A percentile compares a stretch with the other conserved stretches of the same genome.
Conservation (phyloP, 1,284 basidiomycete species). For the Puccinia novopanici region DNA sequence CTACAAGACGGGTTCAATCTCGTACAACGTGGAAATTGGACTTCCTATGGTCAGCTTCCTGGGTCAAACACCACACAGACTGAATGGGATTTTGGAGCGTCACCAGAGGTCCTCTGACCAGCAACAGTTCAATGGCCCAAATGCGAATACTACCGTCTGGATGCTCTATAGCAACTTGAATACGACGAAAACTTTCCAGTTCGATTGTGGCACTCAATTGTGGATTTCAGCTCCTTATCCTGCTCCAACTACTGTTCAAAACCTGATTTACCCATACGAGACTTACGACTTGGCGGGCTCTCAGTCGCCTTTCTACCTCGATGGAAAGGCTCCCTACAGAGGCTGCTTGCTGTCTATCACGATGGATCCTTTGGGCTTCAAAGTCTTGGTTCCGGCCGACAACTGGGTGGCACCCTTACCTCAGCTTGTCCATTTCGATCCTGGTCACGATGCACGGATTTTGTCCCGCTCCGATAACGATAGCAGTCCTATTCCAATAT, state of each 20-base stretch:
- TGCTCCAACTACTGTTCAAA: slow-evolving; percentile 68
- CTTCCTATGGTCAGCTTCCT: slow-evolving; percentile 71
- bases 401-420: slow-evolving; percentile 73
- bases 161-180: slow-evolving; percentile 50
- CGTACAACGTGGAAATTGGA: slow-evolving; percentile 78
- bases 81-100: slow-evolving; percentile 81
- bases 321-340: slow-evolving; percentile 67
- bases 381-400: slow-evolving; percentile 70
- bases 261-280: slow-evolving; percentile 81
- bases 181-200: slow-evolving; percentile 44
- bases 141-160: slow-evolving; percentile 61
- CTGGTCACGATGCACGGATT: slow-evolving; percentile 80
- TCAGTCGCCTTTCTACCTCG: slow-evolving; percentile 66
- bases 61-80: slow-evolving; percentile 77
- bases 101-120: slow-evolving; percentile 57
- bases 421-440: slow-evolving; percentile 73
- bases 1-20: slow-evolving; percentile 82
- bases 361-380: slow-evolving; percentile 75
- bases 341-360: slow-evolving; percentile 72
- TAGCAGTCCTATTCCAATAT: slow-evolving; percentile 68
- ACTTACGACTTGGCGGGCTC: slow-evolving; percentile 70
- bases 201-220: slow-evolving; percentile 59
- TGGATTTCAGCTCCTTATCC: slow-evolving; percentile 68
- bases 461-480: slow-evolving; percentile 64
- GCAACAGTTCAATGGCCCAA: slow-evolving; percentile 63